Percentiles rank a stretch among this genome's conserved stretches.
Evolutionary conservation across 1,139 yeast species (phyloP).

Genomic region (Kurtzmaniella quercitrusa): DNA sequence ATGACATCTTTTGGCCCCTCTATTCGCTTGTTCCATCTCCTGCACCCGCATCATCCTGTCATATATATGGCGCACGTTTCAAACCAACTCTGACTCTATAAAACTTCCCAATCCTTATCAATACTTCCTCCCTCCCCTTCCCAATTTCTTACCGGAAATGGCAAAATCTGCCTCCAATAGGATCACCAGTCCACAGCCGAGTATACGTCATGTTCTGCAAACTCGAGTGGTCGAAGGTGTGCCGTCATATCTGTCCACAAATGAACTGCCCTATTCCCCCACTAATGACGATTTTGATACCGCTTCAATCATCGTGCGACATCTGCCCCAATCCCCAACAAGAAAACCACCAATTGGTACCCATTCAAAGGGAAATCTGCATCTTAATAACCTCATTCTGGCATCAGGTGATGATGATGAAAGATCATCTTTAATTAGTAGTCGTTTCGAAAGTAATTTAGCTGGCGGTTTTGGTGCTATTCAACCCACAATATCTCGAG

Average conservation of each 20-base stretch:
- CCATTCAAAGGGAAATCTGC: neutral
- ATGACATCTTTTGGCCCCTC: neutral
- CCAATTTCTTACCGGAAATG: too few species aligned
- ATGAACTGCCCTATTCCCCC: neutral
- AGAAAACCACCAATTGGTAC: neutral
- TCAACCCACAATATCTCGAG: neutral
- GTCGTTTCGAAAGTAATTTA: neutral
- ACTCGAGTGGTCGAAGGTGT: neutral
- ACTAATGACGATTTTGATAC: constrained; percentile 1
- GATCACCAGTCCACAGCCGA: neutral
- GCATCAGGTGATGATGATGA: neutral
- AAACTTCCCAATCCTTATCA: neutral
- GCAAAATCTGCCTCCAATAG: neutral
- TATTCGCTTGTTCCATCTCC: neutral
- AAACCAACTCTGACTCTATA: neutral
- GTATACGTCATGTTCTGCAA: constrained; percentile 1
- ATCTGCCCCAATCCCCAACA: neutral
- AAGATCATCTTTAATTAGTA: neutral
- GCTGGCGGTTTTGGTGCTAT: neutral
- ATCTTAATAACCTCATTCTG: neutral
- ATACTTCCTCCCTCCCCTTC: too few species aligned
- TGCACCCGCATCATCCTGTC: neutral
- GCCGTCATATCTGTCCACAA: neutral
- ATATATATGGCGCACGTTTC: neutral
- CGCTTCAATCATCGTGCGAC: neutral